Base-by-base conservation (phyloP, 306 rosid genomes). In the Dryas octopetala region DNA sequence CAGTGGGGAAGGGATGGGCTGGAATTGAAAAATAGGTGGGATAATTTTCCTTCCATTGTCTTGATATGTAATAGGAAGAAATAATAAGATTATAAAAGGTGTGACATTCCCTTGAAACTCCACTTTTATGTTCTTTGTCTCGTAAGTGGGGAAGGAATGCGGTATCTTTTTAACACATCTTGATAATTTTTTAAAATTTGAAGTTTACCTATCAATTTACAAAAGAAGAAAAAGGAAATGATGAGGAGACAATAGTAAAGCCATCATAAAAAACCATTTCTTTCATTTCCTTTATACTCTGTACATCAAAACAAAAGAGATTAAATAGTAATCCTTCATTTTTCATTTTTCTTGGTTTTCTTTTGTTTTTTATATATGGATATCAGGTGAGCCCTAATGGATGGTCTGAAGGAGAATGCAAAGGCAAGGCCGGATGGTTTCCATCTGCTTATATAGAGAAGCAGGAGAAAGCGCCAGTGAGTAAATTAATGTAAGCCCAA, bases 371-470 rank as follows among this genome's bases (percentile, higher is more conserved):
- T 41, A 7, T 53, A 15, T 11, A 49, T 41, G 28, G 38, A 32
- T 55, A 19, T 17, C 79, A 94, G 97, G 90, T 90, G 75, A 88
- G 75, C 60, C 64, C 89, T 5, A 86, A 89, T 74, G 98, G 98
- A 77, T 94, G 98, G 98, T 91, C 98, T 8, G 87, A 91, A 87
- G 98, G 98, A 85, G 89, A 89, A 79, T 86, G 85, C 81, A 79
- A 87, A 1, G 90, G 95, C 75, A 83, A 86, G 81, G 85, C 91
- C 26, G 97, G 97, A 69, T 90, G 98, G 98, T 94, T 91, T 86
- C 98, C 98, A 74, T 88, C 97, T 10, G 98, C 98, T 65, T 94
- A 94, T 68, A 85, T 91, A 47, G 90, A 86, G 82, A 83, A 77
- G 83, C 90, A 87, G 71, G 94, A 94, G 76, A 78, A 76, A 47